phyloP scores from a whole-genome alignment of 768 basidiomycete species.

The Amanita subjunquillea region DNA sequence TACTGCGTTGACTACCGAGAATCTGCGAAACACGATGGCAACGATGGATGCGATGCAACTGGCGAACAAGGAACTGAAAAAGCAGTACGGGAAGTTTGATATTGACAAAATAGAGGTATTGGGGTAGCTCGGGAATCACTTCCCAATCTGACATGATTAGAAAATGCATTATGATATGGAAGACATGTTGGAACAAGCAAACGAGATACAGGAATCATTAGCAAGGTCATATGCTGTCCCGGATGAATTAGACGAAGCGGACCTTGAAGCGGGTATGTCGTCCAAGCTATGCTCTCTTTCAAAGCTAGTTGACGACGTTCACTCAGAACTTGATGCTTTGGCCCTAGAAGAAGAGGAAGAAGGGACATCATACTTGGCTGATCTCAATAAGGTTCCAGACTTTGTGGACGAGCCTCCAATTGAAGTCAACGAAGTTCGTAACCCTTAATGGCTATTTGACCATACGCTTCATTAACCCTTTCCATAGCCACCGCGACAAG shows the following conservation, averaged over 20 bases:
- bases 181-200: conserved; percentile 91
- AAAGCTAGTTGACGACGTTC: not conserved
- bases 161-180: conserved; percentile 98
- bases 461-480: not conserved
- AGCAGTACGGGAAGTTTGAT: conserved; percentile 95
- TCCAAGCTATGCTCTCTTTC: not conserved
- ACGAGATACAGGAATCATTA: conserved; percentile 93
- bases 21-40: conserved; percentile 97
- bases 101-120: conserved; percentile 91
- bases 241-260: conserved; percentile 95
- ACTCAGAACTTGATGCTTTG: conserved; percentile 84
- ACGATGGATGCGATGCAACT: conserved; percentile 93
- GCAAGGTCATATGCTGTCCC: conserved; percentile 93
- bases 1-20: conserved; percentile 92
- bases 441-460: not conserved
- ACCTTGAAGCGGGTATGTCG: conserved; percentile 82
- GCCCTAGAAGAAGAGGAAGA: conserved; percentile 90
- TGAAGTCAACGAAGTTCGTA: conserved; percentile 49
- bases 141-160: conserved; percentile 26
- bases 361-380: conserved; percentile 78
- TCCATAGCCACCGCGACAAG: conserved; percentile 18
- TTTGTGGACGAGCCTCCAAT: conserved; percentile 86
- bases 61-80: conserved; percentile 94
- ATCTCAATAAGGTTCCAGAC: conserved; percentile 83
- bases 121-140: not conserved